phyloP scores from a whole-genome alignment of 2,329 filamentous ascomycete species.

The Talaromyces atroroseus region DNA sequence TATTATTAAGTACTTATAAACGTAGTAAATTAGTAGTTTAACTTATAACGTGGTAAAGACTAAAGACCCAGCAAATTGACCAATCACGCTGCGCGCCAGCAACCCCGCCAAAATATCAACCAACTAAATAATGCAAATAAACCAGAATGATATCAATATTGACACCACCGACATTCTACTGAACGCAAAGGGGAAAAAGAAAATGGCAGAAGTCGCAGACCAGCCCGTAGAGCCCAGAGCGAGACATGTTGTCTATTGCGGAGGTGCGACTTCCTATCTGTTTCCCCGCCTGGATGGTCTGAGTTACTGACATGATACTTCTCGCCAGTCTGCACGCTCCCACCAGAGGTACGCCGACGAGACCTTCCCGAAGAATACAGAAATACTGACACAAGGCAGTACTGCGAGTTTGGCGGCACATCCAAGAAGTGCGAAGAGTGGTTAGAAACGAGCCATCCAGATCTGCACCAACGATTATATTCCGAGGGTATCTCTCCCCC shows the following conservation, averaged over 20 bases:
- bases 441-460: slow-evolving; percentile 69
- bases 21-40: no score
- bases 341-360: slow-evolving; percentile 55
- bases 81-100: background rate
- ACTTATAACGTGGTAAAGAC: no score
- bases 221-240: slow-evolving; percentile 41
- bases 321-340: slow-evolving; percentile 59
- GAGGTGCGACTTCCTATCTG: background rate
- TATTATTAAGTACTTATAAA: no score
- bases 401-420: slow-evolving; percentile 97
- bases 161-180: background rate
- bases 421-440: slow-evolving; percentile 97
- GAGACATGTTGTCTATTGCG: slow-evolving; percentile 39
- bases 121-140: no score
- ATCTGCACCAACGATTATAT: slow-evolving; percentile 74
- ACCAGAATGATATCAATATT: no score
- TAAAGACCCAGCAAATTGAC: background rate
- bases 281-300: background rate
- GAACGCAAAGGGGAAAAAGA: background rate
- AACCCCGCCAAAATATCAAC: background rate
- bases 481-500: slow-evolving; percentile 60
- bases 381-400: slow-evolving; percentile 45
- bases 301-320: background rate
- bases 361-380: background rate
- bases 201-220: slow-evolving; percentile 33